Conservation (phyloP, 169 alveolate genomes). For the Eimeria tenella region DNA sequence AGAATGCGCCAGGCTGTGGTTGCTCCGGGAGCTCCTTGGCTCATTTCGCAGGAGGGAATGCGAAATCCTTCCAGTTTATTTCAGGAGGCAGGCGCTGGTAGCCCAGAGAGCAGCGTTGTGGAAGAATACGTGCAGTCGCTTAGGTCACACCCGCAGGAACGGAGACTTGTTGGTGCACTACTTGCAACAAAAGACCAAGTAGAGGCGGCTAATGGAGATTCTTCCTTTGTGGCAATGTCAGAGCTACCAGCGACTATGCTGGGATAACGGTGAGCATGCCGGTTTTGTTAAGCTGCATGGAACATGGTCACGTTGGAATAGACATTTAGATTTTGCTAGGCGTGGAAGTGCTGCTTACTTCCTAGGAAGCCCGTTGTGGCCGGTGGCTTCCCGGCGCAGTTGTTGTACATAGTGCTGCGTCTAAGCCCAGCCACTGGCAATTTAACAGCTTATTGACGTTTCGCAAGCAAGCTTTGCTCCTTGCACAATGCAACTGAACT, state of each 20-base stretch:
- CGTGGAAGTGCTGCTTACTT: neutral
- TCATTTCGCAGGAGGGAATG: conserved; percentile 42
- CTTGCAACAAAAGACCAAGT: conserved; percentile 61
- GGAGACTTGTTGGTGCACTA: conserved; percentile 73
- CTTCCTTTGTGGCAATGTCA: conserved; percentile 66
- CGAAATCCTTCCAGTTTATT: conserved; percentile 1
- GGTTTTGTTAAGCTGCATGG: conserved; percentile 15
- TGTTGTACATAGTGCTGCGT: neutral
- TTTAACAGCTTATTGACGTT: neutral
- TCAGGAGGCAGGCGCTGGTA: conserved; percentile 59
- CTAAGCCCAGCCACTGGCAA: conserved; percentile 12
- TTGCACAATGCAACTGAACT: neutral
- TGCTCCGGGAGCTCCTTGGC: conserved; percentile 29
- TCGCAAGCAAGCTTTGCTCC: neutral
- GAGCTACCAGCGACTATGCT: conserved; percentile 69
- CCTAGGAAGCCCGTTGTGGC: neutral
- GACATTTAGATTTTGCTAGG: neutral
- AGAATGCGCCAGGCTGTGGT: conserved; percentile 58
- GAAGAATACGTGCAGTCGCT: conserved; percentile 79
- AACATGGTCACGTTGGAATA: neutral
- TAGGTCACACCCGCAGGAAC: conserved; percentile 75
- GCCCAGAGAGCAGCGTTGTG: conserved; percentile 31
- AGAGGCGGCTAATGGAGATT: conserved; percentile 63
- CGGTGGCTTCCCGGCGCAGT: neutral
- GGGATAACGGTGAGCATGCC: neutral